phyloP scores from a whole-genome alignment of 495 filamentous ascomycete genomes.

The Aspergillus bertholletiae region DNA sequence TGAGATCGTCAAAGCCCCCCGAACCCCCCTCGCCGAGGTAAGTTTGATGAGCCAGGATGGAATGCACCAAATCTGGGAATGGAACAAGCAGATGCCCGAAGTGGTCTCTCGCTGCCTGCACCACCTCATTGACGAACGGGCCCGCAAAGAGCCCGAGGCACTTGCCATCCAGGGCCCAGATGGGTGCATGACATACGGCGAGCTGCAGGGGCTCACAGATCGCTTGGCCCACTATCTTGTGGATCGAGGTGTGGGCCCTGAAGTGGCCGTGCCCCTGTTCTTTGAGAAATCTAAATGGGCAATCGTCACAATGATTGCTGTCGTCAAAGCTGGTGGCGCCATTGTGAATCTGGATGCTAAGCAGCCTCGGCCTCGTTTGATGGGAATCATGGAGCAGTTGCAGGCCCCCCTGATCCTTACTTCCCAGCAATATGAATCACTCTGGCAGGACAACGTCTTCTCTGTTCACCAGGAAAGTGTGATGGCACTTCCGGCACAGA shows the following conservation, averaged over 20 bases:
- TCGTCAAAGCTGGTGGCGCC: constrained; percentile 54
- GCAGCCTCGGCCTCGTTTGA: constrained; percentile 49
- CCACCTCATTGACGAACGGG: not conserved
- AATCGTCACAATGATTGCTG: constrained; percentile 45
- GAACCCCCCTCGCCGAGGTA: not conserved
- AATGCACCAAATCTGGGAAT: not conserved
- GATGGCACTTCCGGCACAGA: not conserved
- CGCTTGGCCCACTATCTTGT: not conserved
- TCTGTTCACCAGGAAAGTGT: not conserved
- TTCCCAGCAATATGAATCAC: not conserved
- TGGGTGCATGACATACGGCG: not conserved
- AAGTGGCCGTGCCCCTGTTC: constrained; percentile 22
- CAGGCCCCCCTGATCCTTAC: not conserved
- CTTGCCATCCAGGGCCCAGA: not conserved
- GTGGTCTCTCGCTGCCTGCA: not conserved
- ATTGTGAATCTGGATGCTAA: constrained; percentile 54
- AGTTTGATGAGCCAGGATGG: not conserved
- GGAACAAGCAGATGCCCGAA: not conserved
- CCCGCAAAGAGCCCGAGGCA: not conserved
- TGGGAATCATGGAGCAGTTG: constrained; percentile 22
- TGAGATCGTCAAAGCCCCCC: not conserved
- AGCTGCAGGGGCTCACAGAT: not conserved
- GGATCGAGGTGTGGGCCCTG: not conserved
- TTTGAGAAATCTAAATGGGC: constrained; percentile 54
- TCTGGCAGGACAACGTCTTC: not conserved